Percentiles rank a stretch among this genome's conserved stretches.
phyloP scores from a whole-genome alignment of 179 eudicot genomes.

The Silene vulgaris region DNA sequence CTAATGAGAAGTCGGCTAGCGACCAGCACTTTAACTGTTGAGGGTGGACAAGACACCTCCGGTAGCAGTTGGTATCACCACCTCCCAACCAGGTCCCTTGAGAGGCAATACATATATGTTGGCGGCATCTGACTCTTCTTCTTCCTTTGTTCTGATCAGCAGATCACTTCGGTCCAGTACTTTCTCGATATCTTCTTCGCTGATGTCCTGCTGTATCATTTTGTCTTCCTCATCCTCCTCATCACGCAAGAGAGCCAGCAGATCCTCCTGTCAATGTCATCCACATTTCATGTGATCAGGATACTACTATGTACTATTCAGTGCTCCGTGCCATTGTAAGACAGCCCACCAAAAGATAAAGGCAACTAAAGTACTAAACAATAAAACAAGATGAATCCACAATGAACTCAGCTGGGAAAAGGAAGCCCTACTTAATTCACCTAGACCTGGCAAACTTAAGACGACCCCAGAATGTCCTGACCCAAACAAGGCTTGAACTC shows the following conservation, averaged over 20 bases:
- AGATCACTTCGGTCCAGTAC: slow-evolving; percentile 79
- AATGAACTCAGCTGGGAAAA: too few species aligned
- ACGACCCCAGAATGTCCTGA: background rate
- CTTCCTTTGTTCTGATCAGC: slow-evolving; percentile 25
- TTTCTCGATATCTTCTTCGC: slow-evolving; percentile 72
- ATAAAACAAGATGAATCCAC: too few species aligned
- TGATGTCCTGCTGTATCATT: slow-evolving; percentile 75
- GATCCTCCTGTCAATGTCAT: slow-evolving; percentile 56
- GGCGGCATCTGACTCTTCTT: slow-evolving; percentile 23
- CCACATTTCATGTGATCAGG: background rate
- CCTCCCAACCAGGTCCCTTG: slow-evolving; percentile 99
- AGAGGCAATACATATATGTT: slow-evolving; percentile 46
- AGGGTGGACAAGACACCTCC: slow-evolving; percentile 84
- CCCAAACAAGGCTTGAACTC: background rate
- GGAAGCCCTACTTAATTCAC: background rate
- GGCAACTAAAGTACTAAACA: too few species aligned
- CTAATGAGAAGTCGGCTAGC: background rate
- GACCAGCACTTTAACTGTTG: slow-evolving; percentile 29
- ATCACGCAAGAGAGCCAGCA: slow-evolving; percentile 71
- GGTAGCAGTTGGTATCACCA: slow-evolving; percentile 58
- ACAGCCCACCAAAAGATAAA: too few species aligned
- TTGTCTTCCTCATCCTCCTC: slow-evolving; percentile 76
- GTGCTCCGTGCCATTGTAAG: too few species aligned
- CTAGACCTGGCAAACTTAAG: background rate
- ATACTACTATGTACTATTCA: too few species aligned